These are phyloP conservation scores for Penicillium flavigenum DNA, from an alignment of 495 filamentous ascomycete genomes.

Conservation along the genomic window DNA sequence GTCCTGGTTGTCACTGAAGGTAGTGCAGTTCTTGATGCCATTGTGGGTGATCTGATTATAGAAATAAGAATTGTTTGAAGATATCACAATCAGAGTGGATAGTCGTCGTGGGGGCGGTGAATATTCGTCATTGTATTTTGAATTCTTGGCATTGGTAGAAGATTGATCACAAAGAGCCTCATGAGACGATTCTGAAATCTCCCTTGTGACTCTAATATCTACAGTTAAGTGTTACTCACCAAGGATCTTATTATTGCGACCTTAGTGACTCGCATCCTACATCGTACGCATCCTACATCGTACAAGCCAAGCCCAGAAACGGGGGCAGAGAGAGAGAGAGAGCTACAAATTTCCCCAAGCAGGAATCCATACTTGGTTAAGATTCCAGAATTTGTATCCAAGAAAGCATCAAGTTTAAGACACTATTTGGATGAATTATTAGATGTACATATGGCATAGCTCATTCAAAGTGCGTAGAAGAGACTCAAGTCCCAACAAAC, in stretches of 20 bases:
- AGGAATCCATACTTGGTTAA: background rate
- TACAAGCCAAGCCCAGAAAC: background rate
- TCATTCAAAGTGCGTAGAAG: background rate
- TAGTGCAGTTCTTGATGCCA: conserved; percentile 21
- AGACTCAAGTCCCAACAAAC: background rate
- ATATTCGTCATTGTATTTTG: conserved; percentile 10
- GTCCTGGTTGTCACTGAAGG: conserved; percentile 33
- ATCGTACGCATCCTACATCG: background rate
- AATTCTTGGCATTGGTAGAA: conserved; percentile 4
- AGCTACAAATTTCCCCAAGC: background rate
- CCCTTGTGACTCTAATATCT: background rate
- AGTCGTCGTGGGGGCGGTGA: conserved; percentile 5
- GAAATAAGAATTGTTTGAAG: background rate
- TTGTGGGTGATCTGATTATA: conserved; percentile 12
- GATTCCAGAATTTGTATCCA: background rate
- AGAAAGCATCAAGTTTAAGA: conserved; percentile 11
- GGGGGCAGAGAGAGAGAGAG: background rate
- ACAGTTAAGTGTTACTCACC: background rate
- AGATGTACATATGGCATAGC: background rate
- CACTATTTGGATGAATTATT: background rate
- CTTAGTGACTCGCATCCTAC: background rate
- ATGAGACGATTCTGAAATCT: background rate
- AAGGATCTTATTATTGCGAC: background rate
- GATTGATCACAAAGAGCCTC: background rate
- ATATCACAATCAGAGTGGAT: conserved; percentile 4